Base-by-base conservation (phyloP, 2,329 filamentous ascomycete species). In the Pseudocercospora ulei region DNA sequence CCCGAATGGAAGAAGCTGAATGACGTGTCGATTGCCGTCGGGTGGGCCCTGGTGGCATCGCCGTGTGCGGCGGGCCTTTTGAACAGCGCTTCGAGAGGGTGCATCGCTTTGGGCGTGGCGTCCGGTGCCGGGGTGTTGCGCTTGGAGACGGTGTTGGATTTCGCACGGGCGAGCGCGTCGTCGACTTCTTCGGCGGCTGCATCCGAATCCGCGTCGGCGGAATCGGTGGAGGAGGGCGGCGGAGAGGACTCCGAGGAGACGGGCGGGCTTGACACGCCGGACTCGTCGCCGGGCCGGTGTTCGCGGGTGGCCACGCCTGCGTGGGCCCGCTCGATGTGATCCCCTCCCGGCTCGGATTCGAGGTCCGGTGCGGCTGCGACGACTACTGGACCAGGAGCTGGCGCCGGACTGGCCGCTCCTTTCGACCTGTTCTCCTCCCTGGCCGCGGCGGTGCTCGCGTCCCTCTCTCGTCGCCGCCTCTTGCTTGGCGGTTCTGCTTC, bases 41-140 rank as follows among this genome's bases (percentile, higher is more conserved):
- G 65, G 49, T 44, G 63, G 3, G 57, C n/a, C n/a, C n/a, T n/a
- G n/a, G n/a, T n/a, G n/a, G 58, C 39, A 56, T 69, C 48, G 46
- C 58, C 39, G 61, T 35, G 49, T 53, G 66, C 60, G 22, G 75
- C 71, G 0, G 74, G 63, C 3, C 76, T 76, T 64, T 95, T 96
- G 70, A 92, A 98, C 2, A 96, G 72, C 0, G 85, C 85, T 65
- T 96, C 87, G 1, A 96, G 71, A 0, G 90, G 88, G 51, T 96
- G 88, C 0, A 94, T 67, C 44, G 64, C 59, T 53, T 45, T 55
- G n/a, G 34, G 27, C 2, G 37, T 35, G 3, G 37, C 17, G 6
- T 33, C 30, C 11, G 30, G 30, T 13, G 17, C 30, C 8, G 30
- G 30, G 2, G 40, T 38, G 27, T 47, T 46, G 26, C 41, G 44